phyloP scores from a whole-genome alignment of 2,329 filamentous ascomycete genomes.

The Malbranchea cinnamomea region DNA sequence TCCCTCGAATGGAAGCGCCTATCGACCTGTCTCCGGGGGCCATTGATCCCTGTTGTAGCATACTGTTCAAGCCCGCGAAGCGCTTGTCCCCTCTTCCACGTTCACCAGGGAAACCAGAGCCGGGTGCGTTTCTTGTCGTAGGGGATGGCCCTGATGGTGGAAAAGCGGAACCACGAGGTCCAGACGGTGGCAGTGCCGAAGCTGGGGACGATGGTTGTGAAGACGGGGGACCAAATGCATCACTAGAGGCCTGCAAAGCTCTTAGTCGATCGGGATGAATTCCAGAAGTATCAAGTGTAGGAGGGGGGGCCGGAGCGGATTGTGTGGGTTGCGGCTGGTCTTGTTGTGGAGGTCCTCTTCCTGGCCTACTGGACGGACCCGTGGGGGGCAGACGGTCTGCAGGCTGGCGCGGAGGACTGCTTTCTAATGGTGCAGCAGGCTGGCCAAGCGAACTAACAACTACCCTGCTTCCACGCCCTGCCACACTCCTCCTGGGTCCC shows the following conservation, averaged over 20 bases:
- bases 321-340: conserved; percentile 12
- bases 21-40: conserved; percentile 18
- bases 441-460: conserved; percentile 18
- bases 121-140: conserved; percentile 21
- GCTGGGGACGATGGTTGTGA: conserved; percentile 15
- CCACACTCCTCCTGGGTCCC: conserved; percentile 32
- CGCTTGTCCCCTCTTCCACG: conserved; percentile 31
- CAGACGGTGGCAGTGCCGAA: conserved; percentile 23
- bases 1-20: conserved; percentile 25
- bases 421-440: conserved; percentile 10
- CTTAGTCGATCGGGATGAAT: conserved; percentile 41
- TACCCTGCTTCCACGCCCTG: conserved; percentile 19
- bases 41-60: conserved; percentile 30
- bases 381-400: conserved; percentile 29
- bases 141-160: conserved; percentile 23
- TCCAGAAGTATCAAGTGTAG: conserved; percentile 25
- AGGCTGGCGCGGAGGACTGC: conserved; percentile 13
- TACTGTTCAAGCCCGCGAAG: conserved; percentile 32
- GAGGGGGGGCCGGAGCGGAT: conserved; percentile 15
- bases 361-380: conserved; percentile 26
- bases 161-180: conserved; percentile 23
- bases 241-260: conserved; percentile 21
- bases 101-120: conserved; percentile 22
- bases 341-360: conserved; percentile 21
- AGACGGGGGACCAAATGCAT: conserved; percentile 11